phyloP scores from a whole-genome alignment of 169 alveolate genomes.

The Toxoplasma gondii region DNA sequence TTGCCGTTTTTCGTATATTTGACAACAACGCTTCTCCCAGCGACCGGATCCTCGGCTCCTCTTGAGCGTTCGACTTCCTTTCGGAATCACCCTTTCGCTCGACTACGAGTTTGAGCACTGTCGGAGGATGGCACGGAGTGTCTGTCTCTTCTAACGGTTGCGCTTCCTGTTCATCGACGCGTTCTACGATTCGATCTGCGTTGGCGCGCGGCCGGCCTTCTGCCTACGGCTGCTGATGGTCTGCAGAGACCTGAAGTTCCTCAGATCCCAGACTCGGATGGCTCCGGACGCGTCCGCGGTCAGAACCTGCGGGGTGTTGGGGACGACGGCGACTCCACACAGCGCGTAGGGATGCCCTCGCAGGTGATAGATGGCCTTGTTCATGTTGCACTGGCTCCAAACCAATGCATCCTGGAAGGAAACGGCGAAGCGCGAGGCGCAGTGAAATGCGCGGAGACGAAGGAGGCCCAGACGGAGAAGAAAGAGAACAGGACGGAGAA shows the following conservation, averaged over 20 bases:
- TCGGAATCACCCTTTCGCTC: no score
- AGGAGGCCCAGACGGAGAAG: not conserved
- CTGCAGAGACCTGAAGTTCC: slow-evolving; percentile 72
- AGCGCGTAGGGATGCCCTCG: slow-evolving; percentile 74
- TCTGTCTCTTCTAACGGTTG: no score
- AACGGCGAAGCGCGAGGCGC: not conserved
- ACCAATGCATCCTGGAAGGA: slow-evolving; percentile 61
- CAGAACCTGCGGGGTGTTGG: slow-evolving; percentile 74
- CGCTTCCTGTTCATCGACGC: no score
- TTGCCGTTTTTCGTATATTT: no score
- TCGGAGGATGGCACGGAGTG: no score
- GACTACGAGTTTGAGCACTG: no score
- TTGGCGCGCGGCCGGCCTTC: no score
- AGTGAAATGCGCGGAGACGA: not conserved
- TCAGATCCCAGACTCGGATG: slow-evolving; percentile 75
- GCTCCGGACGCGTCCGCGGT: slow-evolving; percentile 76
- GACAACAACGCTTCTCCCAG: no score
- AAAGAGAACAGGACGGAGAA: no score
- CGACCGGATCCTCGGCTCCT: no score
- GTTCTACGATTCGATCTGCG: no score
- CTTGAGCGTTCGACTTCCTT: no score
- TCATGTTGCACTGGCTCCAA: slow-evolving; percentile 76
- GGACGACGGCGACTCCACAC: slow-evolving; percentile 73
- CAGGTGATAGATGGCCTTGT: slow-evolving; percentile 69
- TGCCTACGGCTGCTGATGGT: slow-evolving; percentile 54